Conservation (phyloP, 1,284 basidiomycete species). For the Limonomyces culmigenus region DNA sequence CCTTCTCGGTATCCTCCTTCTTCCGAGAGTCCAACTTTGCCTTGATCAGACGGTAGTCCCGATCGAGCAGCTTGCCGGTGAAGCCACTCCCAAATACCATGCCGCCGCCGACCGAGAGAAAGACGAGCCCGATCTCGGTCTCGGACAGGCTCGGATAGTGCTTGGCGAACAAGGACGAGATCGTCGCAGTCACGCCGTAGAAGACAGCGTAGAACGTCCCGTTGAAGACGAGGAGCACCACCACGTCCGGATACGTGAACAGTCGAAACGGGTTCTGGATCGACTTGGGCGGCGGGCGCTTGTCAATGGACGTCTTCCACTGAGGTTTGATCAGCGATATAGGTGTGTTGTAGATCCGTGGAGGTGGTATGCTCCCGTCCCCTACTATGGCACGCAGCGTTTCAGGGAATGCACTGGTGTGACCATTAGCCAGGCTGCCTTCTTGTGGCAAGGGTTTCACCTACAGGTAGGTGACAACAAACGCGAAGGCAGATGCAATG, state of each 20-base stretch:
- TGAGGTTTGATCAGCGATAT: constrained; percentile 33
- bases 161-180: constrained; percentile 42
- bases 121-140: constrained; percentile 54
- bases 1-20: constrained; percentile 11
- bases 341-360: constrained; percentile 30
- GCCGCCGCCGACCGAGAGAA: constrained; percentile 47
- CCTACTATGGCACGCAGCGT: constrained; percentile 34
- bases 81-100: constrained; percentile 28
- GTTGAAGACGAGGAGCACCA: constrained; percentile 45
- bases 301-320: constrained; percentile 4
- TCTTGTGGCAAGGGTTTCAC: too few relatives aligned
- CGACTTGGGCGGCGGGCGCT: constrained; percentile 16
- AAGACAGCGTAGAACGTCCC: constrained; percentile 41
- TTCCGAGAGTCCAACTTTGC: constrained; percentile 10
- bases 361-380: constrained; percentile 35
- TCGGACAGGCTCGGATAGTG: constrained; percentile 45
- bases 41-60: constrained; percentile 30
- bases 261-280: constrained; percentile 43
- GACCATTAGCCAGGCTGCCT: too few relatives aligned
- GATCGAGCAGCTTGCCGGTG: constrained; percentile 37
- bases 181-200: constrained; percentile 46
- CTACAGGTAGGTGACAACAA: too few relatives aligned
- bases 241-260: constrained; percentile 39
- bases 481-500: constrained; percentile 17
- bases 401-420: constrained; percentile 26